These are phyloP conservation scores for Neostapfia colusana DNA, from an alignment of 176 grass and related monocot genomes.

Conservation along the genomic window DNA sequence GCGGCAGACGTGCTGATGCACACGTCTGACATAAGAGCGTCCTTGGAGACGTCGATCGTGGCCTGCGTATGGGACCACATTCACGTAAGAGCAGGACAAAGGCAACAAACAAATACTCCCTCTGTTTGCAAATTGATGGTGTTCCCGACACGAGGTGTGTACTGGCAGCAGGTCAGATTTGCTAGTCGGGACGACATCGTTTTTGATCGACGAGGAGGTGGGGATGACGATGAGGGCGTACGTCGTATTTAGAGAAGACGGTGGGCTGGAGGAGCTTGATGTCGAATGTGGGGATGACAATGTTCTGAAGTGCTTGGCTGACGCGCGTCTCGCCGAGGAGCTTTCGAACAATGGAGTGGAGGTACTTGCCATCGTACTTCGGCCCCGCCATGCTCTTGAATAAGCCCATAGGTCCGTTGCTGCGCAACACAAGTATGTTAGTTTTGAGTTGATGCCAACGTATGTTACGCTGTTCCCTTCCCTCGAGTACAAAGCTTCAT, in stretches of 20 bases:
- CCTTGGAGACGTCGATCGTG: neutral
- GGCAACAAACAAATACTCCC: neutral
- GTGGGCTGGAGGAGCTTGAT: conserved; percentile 56
- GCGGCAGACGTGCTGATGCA: neutral
- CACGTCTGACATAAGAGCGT: neutral
- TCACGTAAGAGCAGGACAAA: neutral
- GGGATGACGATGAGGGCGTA: neutral
- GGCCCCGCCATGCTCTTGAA: neutral
- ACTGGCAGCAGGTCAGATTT: neutral
- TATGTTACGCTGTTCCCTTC: no score
- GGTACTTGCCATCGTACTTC: conserved; percentile 43
- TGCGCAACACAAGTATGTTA: neutral
- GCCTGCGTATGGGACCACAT: neutral
- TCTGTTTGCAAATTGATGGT: no score
- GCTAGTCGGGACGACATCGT: no score
- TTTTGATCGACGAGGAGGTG: no score
- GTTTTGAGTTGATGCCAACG: neutral
- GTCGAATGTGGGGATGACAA: conserved; percentile 63
- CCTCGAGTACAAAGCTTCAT: no score
- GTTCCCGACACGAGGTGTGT: no score
- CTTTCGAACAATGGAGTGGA: conserved; percentile 31
- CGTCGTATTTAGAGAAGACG: conserved; percentile 48
- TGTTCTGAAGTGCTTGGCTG: conserved; percentile 24
- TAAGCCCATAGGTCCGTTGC: neutral
- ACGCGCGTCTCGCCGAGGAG: conserved; percentile 23